Percentiles rank a stretch among this genome's conserved stretches.
These are phyloP conservation scores for Pisolithus sp. DNA, from an alignment of 768 basidiomycete species.

Conservation along the genomic window DNA sequence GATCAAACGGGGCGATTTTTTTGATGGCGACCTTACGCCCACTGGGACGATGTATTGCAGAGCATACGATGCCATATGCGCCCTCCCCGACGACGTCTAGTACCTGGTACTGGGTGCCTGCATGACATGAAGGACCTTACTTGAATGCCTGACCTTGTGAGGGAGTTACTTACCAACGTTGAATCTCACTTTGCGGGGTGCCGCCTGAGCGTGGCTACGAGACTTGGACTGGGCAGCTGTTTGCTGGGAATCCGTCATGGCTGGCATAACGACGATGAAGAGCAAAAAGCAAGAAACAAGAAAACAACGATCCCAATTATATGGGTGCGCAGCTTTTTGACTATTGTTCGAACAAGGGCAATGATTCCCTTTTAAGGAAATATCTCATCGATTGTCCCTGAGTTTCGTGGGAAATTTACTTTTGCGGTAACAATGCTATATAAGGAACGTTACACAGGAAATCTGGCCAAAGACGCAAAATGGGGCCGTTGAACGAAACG, in stretches of 20 bases:
- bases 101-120: slow-evolving; percentile 76
- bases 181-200: slow-evolving; percentile 82
- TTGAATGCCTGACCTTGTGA: not conserved
- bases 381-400: no score
- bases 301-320: no score
- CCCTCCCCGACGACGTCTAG: slow-evolving; percentile 87
- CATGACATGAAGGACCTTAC: not conserved
- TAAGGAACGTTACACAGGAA: no score
- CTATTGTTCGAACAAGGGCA: no score
- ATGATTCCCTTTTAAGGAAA: no score
- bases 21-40: slow-evolving; percentile 95
- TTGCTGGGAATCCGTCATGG: not conserved
- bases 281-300: no score
- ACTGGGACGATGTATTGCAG: slow-evolving; percentile 81
- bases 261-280: not conserved
- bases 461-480: no score
- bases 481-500: no score
- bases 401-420: no score
- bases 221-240: slow-evolving; percentile 26
- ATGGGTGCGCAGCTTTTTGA: no score
- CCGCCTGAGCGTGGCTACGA: slow-evolving; percentile 33
- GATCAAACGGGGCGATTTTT: slow-evolving; percentile 93
- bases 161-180: slow-evolving; percentile 59
- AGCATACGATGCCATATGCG: slow-evolving; percentile 93
- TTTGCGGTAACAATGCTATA: no score